Evolutionary conservation across 2,329 filamentous ascomycete genomes (phyloP), one percentile per base, ranked within the genome.

Genomic region (Diaporthe ampelina): DNA sequence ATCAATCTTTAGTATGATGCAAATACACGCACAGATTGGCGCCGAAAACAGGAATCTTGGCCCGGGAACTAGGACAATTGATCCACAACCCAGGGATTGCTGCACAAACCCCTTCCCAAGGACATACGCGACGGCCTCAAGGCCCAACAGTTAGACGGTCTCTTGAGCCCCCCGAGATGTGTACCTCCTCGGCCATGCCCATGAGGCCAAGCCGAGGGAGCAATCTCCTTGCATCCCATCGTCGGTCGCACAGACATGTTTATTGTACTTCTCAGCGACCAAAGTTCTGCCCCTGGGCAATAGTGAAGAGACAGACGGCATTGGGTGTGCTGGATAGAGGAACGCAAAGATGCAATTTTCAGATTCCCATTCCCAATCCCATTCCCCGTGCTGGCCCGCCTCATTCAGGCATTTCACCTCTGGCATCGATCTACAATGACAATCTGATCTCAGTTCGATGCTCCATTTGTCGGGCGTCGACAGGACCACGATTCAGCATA

Each of bases 401-500:
- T 61, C 45, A 3, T 52, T 11, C 56, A 52, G 24, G 35, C 26
- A 48, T n/a, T 32, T 52, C 0, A 40, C 32, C 26, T 72, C 35
- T 63, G 37, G 48, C 54, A 72, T 54, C 40, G 35, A 54, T 72
- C 57, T 54, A 54, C 59, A 54, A 52, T 37, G 45, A 9, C 24
- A 54, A 72, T 45, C 45, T 43, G 29, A 63, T 54, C 37, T 63
- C 45, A 29, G 26, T 9, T 52, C 70, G 45, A 61, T 72, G 69
- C 57, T 72, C 32, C 45, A 52, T 72, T 29, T 61, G 57, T 63
- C 50, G 45, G 32, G 50, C 70, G 57, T 72, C 24, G 57, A 54
- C 70, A 54, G 29, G 24, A 54, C 45, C 57, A 54, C 70, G 70
- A 72, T 61, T 56, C 57, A 63, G 35, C 69, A 61, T 72, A 58